phyloP scores from a whole-genome alignment of 106 monocot species.

The Alisma plantagoaquatica region DNA sequence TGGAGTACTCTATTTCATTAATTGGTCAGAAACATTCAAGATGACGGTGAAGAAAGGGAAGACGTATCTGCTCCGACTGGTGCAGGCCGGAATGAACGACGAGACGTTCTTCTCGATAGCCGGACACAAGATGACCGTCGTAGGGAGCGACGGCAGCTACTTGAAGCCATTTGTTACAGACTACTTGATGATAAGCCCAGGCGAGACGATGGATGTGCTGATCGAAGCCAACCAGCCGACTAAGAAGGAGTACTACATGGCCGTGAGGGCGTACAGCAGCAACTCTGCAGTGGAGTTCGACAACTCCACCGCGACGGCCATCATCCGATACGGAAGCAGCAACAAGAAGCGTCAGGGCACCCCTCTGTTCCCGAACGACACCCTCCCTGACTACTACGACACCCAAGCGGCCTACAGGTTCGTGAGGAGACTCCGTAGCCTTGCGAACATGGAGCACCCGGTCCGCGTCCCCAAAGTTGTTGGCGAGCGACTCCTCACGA shows the following conservation, averaged over 20 bases:
- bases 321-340: constrained; percentile 25
- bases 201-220: constrained; percentile 47
- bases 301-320: constrained; percentile 27
- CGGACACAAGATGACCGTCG: constrained; percentile 33
- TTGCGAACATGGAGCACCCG: constrained; percentile 11
- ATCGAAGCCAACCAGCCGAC: constrained; percentile 24
- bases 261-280: constrained; percentile 15
- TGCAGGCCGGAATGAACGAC: constrained; percentile 39
- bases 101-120: constrained; percentile 49
- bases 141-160: constrained; percentile 49
- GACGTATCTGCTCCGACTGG: constrained; percentile 42
- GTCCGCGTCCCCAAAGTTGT: constrained; percentile 21
- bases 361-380: constrained; percentile 5
- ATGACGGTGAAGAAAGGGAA: constrained; percentile 28
- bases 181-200: constrained; percentile 46
- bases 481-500: constrained; percentile 20
- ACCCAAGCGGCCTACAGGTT: constrained; percentile 22
- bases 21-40: constrained; percentile 21
- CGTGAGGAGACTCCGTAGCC: constrained; percentile 17
- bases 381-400: constrained; percentile 27
- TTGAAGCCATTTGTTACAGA: constrained; percentile 31
- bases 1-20: no score
- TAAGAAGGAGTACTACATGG: constrained; percentile 27
- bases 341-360: no score
- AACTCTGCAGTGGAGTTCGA: constrained; percentile 5